Percentiles rank a stretch among this genome's conserved stretches.
Evolutionary conservation across 2,329 filamentous ascomycete species (phyloP).

Genomic region (Colletotrichum orchidophilum): DNA sequence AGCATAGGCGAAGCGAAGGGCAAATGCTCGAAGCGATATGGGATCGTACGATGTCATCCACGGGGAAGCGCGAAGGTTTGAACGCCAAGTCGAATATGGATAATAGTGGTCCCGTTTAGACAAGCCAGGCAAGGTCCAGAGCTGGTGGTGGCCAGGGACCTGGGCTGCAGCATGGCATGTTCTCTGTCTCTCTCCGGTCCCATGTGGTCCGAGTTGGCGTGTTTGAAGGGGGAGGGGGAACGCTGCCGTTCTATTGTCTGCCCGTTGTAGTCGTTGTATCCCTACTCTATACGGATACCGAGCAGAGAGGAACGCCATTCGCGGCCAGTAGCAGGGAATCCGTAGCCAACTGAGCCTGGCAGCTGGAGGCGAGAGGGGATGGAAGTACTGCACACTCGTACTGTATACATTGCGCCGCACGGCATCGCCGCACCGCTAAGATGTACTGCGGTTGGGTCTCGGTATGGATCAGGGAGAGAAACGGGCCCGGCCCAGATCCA

Average conservation of each 20-base stretch:
- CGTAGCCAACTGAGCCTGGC: slow-evolving; percentile 1
- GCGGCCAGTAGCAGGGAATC: slow-evolving; percentile 1
- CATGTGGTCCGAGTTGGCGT: slow-evolving; percentile 23
- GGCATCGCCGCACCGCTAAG: neutral
- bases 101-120: neutral
- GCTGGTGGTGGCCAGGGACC: slow-evolving; percentile 9
- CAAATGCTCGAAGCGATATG: slow-evolving; percentile 1
- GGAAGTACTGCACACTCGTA: neutral
- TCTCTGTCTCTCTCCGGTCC: neutral
- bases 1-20: slow-evolving; percentile 22
- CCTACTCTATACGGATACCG: neutral
- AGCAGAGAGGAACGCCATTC: neutral
- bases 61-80: slow-evolving; percentile 18
- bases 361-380: neutral
- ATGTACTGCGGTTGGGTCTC: neutral
- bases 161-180: neutral
- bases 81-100: slow-evolving; percentile 7
- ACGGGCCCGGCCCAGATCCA: slow-evolving; percentile 16
- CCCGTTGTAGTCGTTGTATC: neutral
- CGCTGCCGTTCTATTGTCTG: neutral
- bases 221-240: slow-evolving; percentile 14
- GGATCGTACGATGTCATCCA: slow-evolving; percentile 28
- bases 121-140: neutral
- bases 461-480: slow-evolving; percentile 12
- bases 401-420: neutral